Base-by-base conservation (phyloP, 371 early-diverging fungal genomes). In the Rhizomucor pusillus region DNA sequence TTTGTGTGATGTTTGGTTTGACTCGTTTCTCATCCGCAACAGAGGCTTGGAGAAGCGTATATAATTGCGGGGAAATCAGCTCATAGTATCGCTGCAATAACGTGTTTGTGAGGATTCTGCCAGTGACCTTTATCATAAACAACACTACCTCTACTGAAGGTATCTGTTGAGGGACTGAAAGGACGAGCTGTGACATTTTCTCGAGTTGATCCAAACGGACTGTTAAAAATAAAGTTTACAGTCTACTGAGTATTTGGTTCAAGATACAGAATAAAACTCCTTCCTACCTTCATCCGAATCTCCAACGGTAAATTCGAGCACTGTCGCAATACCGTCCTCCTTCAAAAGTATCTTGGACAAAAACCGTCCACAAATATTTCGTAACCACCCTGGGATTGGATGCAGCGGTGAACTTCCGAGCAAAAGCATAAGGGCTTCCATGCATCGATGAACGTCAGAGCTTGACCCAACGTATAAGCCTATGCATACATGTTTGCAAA, bases 161-260 rank as follows among this genome's bases (percentile, higher is more conserved):
- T 64, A 77, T 75, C 60, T 86, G 85, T 44, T 68, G 71, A 12
- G 87, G 86, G 3, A 85, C 81, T n/a, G 88, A 78, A 5, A 84
- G 62, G 13, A 90, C 73, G 11, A 91, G 55, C 35, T 77, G 74
- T 3, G 88, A 65, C 1, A 88, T 64, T 40, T 76, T 84, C 49
- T 85, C 88, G 43, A 88, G 65, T 52, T 88, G 80, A 25, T 73
- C 66, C 52, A 82, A 53, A 24, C 77, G 83, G 19, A 82, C 79
- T 63, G 56, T 57, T 56, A 22, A 48, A 61, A 41, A 57, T 11
- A n/a, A n/a, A n/a, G n/a, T n/a, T n/a, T n/a, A n/a, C n/a, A n/a
- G n/a, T n/a, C n/a, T n/a, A n/a, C n/a, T n/a, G n/a, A n/a, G n/a
- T n/a, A n/a, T n/a, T n/a, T n/a, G n/a, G n/a, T n/a, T n/a, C n/a